Conservation (phyloP, 441 rosid genomes). For the Erodium texanum region DNA sequence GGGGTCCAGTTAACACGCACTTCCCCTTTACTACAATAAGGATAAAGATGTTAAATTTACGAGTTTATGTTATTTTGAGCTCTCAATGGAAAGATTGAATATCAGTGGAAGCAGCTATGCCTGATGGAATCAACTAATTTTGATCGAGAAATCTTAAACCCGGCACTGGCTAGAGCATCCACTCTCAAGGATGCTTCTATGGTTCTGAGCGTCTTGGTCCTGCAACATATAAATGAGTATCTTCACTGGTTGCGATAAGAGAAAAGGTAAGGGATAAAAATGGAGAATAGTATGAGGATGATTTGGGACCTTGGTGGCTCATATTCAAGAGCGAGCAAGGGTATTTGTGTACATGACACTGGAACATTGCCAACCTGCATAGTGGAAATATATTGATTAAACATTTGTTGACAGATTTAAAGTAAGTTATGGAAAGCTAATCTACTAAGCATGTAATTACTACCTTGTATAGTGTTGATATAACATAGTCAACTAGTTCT, state of each 20-base stretch:
- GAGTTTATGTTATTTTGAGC: not conserved
- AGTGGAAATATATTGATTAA: not conserved
- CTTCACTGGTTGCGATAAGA: not conserved
- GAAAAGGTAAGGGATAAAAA: conserved; percentile 6
- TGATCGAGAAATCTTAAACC: conserved; percentile 81
- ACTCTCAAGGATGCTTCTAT: conserved; percentile 74
- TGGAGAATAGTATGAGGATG: not conserved
- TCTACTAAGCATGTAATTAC: conserved; percentile 1
- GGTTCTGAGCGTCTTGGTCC: conserved; percentile 64
- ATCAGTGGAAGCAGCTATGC: conserved; percentile 29
- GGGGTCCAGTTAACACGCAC: conserved; percentile 78
- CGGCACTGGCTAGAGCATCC: conserved; percentile 93
- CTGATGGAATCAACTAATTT: conserved; percentile 70
- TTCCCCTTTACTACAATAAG: conserved; percentile 44
- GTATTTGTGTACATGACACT: conserved; percentile 65
- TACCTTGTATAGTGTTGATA: conserved; percentile 74
- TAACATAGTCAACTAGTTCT: conserved; percentile 68
- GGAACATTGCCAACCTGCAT: conserved; percentile 70
- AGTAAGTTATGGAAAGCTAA: not conserved
- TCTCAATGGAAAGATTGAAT: not conserved
- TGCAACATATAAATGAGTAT: conserved; percentile 18
- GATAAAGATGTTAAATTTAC: not conserved
- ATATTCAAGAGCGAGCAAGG: conserved; percentile 71
- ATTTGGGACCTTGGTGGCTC: conserved; percentile 69
- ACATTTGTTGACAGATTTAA: not conserved